Evolutionary conservation across 2,329 filamentous ascomycete genomes (phyloP), one percentile per base, ranked within the genome.

Genomic region (Colletotrichum magnum): DNA sequence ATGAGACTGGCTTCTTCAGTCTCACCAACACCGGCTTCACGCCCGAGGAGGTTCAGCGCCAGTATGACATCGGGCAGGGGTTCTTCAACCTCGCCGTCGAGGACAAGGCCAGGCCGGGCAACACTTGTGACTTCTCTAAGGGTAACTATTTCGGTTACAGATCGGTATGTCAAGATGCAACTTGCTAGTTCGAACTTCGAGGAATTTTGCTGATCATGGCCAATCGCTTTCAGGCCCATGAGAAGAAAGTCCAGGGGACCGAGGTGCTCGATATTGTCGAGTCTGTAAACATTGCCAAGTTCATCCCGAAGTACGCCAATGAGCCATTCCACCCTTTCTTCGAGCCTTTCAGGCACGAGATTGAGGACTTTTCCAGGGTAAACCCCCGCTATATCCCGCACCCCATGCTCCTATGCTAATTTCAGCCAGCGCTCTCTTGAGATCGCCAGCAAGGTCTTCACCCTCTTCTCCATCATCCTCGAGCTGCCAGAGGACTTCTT

Each of bases 231-330:
- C 6, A 75, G 72, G 68, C 72, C 2, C 77, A 79, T n/a, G 82
- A 82, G 18, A 79, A 80, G 57, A 75, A 71, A 24, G 61, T 75
- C 48, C 69, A 65, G 43, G 67, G 69, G 2, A 76, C 73, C 5
- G 73, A 73, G 6, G 72, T 81, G 69, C 76, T 75, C 36, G 85
- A 88, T 73, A 87, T 87, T 68, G 80, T 87, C 58, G 85, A 88
- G 70, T 84, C 87, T 1, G 86, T 84, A 75, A 88, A 88, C 72
- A 81, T 87, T 10, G 83, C 85, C 65, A 88, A 89, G 68, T 87
- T 85, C 72, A 81, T 80, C 16, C 74, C 77, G 0, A 70, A 80
- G 65, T 81, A 82, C 72, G 74, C 77, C 10, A 76, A 80, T 7
- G 73, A 78, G 60, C 75, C 64, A 74, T 82, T 66, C 75, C 83